Base-by-base conservation (phyloP, 2,329 filamentous ascomycete genomes). In the Lachnellula cervina region DNA sequence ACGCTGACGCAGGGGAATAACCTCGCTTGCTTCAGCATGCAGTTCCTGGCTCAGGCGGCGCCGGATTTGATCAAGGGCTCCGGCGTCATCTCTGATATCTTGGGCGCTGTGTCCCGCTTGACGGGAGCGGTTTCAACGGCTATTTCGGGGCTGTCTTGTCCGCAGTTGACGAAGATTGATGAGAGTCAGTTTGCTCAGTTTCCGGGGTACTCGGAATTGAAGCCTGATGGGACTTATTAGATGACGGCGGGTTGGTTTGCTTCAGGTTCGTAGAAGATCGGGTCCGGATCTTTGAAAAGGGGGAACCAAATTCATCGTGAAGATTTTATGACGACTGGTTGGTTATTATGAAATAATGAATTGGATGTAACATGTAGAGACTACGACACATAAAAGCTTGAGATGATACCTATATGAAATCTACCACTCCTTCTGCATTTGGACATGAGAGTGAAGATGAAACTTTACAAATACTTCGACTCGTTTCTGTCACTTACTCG, bases 1-100 rank as follows among this genome's bases (percentile, higher is more conserved):
- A 73, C 68, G 19, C 65, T 80, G 0, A 62, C 76, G 2, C 58
- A 80, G 52, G 75, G 74, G 16, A 77, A 80, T 68, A 78, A 80
- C 59, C 64, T 74, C 9, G 52, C 73, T 17, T 80, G 77, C 61
- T 74, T 76, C 57, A 70, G 63, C 8, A 69, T 73, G 34, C 71
- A 79, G 50, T 63, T 70, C n/a, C 9, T 32, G 7, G 4, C 25
- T 4, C 34, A 47, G 14, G 51, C 51, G 19, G 42, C 34, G 5
- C 55, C 55, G 4, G 51, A 57, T 54, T 5, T 57, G 9, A 14
- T 54, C 2, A 37, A 32, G 8, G 38, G 42, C 16, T 34, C 51
- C 2, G 23, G 47, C 6, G 14, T 49, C 21, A n/a, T 52, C 9
- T 19, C 23, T 17, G 37, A 51, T 14, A 11, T 51, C 37, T 9